These are phyloP conservation scores for Lojkania enalia DNA, from an alignment of 2,329 filamentous ascomycete species.

Conservation along the genomic window DNA sequence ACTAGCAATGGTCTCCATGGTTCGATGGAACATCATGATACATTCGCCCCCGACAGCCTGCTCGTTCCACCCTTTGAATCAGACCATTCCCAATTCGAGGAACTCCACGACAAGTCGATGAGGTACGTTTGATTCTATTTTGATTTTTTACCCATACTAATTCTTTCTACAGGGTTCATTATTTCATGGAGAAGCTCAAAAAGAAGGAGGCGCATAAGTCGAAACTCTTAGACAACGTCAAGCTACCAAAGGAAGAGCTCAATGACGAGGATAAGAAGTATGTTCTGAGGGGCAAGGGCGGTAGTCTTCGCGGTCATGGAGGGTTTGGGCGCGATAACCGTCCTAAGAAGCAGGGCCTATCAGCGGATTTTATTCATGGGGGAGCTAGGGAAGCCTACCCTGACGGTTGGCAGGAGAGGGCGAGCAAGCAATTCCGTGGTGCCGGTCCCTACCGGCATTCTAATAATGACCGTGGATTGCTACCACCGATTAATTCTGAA, in stretches of 20 bases:
- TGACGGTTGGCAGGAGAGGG: no score
- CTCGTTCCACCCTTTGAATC: constrained; percentile 77
- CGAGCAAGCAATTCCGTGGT: no score
- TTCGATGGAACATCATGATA: constrained; percentile 76
- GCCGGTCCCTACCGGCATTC: no score
- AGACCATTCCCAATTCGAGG: constrained; percentile 46
- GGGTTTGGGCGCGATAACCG: no score
- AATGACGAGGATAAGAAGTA: constrained; percentile 67
- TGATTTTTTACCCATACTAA: constrained; percentile 24
- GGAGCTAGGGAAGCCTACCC: no score
- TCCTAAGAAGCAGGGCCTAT: no score
- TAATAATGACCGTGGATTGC: no score
- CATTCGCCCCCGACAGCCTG: constrained; percentile 81
- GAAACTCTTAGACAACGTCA: constrained; percentile 85
- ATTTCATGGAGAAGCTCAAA: constrained; percentile 72
- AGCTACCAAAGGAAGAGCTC: constrained; percentile 71
- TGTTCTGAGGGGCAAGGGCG: no score
- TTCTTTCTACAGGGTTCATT: constrained; percentile 72
- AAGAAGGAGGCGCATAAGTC: constrained; percentile 77
- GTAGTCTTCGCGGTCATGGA: no score
- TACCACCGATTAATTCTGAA: no score
- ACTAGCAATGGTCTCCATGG: constrained; percentile 79
- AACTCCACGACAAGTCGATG: constrained; percentile 68
- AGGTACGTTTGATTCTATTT: constrained; percentile 61
- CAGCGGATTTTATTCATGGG: no score